phyloP scores from a whole-genome alignment of 805 yeast species.

The Ogataea populi-albae region DNA sequence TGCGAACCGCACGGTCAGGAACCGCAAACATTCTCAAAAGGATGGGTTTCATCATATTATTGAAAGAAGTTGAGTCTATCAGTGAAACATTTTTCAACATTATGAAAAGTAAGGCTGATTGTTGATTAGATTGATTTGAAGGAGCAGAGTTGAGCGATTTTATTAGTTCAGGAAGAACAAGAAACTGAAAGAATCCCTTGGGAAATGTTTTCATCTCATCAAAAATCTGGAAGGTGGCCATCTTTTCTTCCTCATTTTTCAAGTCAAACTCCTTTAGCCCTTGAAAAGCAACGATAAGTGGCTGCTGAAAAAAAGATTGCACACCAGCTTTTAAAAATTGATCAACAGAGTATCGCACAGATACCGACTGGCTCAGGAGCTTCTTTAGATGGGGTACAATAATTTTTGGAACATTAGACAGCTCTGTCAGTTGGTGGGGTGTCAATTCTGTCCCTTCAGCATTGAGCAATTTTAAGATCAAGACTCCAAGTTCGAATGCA shows the following conservation, averaged over 20 bases:
- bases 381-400: conserved; percentile 38
- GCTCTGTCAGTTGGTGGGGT: conserved; percentile 7
- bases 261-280: conserved; percentile 56
- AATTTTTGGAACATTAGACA: conserved; percentile 35
- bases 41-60: conserved; percentile 51
- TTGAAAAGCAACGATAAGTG: conserved; percentile 50
- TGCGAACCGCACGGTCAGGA: conserved; percentile 74
- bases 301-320: conserved; percentile 38
- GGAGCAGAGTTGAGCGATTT: conserved; percentile 36
- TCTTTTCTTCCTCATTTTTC: conserved; percentile 51
- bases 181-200: conserved; percentile 52
- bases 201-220: conserved; percentile 40
- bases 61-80: conserved; percentile 34
- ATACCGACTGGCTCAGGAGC: conserved; percentile 36
- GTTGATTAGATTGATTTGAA: conserved; percentile 22
- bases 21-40: conserved; percentile 60
- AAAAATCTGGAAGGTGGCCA: conserved; percentile 40
- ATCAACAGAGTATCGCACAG: conserved; percentile 39
- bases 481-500: conserved; percentile 59
- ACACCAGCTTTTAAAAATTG: conserved; percentile 34
- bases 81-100: conserved; percentile 35
- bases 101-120: conserved; percentile 36
- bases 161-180: conserved; percentile 69
- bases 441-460: conserved; percentile 13
- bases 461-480: conserved; percentile 48